Conservation (phyloP, 495 filamentous ascomycete genomes). For the Oleoguttula mirabilis region DNA sequence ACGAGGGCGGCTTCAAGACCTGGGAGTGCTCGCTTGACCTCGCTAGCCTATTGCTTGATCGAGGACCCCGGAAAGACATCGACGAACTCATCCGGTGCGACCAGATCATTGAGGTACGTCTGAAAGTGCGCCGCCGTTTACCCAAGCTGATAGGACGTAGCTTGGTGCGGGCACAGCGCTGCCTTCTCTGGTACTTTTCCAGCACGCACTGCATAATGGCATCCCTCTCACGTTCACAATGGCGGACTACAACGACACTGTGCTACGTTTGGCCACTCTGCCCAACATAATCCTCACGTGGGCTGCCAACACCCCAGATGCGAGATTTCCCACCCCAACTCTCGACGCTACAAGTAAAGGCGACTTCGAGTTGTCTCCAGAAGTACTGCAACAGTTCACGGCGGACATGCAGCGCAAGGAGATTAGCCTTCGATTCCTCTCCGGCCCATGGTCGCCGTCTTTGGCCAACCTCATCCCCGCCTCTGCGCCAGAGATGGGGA, state of each 20-base stretch:
- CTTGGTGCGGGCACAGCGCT: conserved; percentile 86
- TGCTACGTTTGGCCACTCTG: conserved; percentile 74
- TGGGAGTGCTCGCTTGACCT: conserved; percentile 94
- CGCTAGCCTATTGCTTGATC: conserved; percentile 49
- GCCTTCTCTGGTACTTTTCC: conserved; percentile 66
- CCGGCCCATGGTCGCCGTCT: conserved; percentile 63
- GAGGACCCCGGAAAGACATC: conserved; percentile 27
- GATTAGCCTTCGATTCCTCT: conserved; percentile 61
- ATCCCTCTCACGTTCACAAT: conserved; percentile 51
- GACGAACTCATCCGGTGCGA: conserved; percentile 31
- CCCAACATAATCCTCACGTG: conserved; percentile 81
- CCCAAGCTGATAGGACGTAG: too few relatives aligned
- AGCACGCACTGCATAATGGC: conserved; percentile 44
- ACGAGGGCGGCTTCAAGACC: conserved; percentile 97
- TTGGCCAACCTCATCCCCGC: conserved; percentile 19
- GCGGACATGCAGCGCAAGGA: conserved; percentile 40
- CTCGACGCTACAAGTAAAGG: conserved; percentile 33
- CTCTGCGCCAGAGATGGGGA: conserved; percentile 24
- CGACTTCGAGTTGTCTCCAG: conserved; percentile 61
- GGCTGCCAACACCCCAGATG: conserved; percentile 39
- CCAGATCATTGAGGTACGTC: conserved; percentile 65
- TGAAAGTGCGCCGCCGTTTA: too few relatives aligned
- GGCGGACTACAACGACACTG: conserved; percentile 79
- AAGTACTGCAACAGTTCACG: conserved; percentile 50
- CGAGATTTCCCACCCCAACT: conserved; percentile 11